These are phyloP conservation scores for Nitzschia sp. DNA, from an alignment of 108 stramenopile genomes.

Conservation along the genomic window DNA sequence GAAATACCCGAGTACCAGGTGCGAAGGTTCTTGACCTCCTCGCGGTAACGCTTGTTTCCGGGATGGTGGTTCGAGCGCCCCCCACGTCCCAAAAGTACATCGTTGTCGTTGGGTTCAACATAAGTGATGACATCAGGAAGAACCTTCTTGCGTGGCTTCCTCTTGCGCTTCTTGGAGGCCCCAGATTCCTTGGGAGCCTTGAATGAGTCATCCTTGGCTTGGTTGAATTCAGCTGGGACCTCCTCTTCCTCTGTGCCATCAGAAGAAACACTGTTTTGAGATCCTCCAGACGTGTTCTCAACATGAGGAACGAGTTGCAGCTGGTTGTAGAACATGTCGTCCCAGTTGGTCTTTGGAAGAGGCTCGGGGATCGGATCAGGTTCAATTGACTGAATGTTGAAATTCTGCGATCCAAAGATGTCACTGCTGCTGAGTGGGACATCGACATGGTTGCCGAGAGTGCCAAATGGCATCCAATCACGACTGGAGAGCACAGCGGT, in stretches of 20 bases:
- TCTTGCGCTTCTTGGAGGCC: slow-evolving; percentile 33
- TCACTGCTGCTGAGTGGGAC: slow-evolving; percentile 21
- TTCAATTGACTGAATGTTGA: not conserved
- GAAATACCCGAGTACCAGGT: slow-evolving; percentile 27
- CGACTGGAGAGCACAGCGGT: slow-evolving; percentile 2
- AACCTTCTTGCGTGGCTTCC: slow-evolving; percentile 31
- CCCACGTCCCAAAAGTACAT: slow-evolving; percentile 47
- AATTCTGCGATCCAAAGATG: not conserved
- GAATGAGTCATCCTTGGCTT: not conserved
- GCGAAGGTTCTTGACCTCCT: slow-evolving; percentile 36
- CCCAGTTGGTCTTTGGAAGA: slow-evolving; percentile 24
- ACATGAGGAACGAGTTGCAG: slow-evolving; percentile 6
- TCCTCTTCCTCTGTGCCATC: not conserved
- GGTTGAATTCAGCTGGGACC: not conserved
- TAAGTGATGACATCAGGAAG: slow-evolving; percentile 33
- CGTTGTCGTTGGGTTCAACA: slow-evolving; percentile 22
- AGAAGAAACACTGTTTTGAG: not conserved
- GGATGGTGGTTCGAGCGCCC: slow-evolving; percentile 51
- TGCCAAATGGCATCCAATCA: slow-evolving; percentile 27
- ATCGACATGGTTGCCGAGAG: slow-evolving; percentile 31
- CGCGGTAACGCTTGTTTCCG: slow-evolving; percentile 50
- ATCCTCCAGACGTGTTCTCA: too few species aligned
- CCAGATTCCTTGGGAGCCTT: not conserved
- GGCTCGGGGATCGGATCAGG: not conserved
- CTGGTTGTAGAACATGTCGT: slow-evolving; percentile 25